phyloP scores from a whole-genome alignment of 129 eudicot species.

The Flaveria bidentis region DNA sequence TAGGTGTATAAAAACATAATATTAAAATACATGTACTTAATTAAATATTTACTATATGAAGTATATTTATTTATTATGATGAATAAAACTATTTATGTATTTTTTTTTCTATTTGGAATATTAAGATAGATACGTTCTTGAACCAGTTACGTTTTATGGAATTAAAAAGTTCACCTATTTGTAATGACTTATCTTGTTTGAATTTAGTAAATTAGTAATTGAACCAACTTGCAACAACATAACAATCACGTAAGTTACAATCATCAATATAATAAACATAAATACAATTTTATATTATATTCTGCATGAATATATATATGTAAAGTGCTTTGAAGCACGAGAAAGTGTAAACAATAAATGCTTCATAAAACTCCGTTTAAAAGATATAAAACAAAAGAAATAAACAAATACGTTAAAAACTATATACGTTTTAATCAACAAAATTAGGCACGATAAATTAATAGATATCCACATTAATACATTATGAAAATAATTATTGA shows the following conservation, averaged over 20 bases:
- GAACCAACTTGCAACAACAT: conserved; percentile 23
- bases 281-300: not conserved
- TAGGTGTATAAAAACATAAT: not conserved
- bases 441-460: not conserved
- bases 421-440: not conserved
- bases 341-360: conserved; percentile 10
- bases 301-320: not conserved
- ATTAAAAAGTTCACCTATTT: not conserved
- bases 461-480: not conserved
- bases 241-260: conserved; percentile 9
- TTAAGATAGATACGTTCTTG: not conserved
- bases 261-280: not conserved
- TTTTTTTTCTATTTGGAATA: not conserved
- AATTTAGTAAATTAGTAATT: conserved; percentile 20
- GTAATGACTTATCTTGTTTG: conserved; percentile 15
- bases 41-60: not conserved
- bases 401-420: not conserved
- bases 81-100: not conserved
- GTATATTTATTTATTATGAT: not conserved
- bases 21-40: not conserved
- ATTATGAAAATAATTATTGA: conserved; percentile 1
- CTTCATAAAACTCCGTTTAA: not conserved
- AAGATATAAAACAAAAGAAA: not conserved
- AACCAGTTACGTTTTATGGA: not conserved
- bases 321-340: not conserved